Base-by-base conservation (phyloP, 1,284 basidiomycete genomes). In the Filobasidium uniguttulatum region DNA sequence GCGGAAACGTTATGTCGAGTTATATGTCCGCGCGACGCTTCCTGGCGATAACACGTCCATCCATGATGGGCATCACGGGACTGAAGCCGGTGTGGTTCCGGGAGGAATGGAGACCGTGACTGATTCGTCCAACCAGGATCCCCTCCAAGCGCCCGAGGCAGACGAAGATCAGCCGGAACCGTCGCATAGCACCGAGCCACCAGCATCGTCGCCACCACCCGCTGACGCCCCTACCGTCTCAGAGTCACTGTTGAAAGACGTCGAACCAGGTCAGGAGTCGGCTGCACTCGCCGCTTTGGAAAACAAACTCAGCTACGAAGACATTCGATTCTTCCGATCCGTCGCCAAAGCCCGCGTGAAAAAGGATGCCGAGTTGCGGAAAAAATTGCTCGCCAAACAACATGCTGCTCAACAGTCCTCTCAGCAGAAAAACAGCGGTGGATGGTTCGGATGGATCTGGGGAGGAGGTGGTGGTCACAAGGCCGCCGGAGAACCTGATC, bases 311-410 rank as follows among this genome's bases (percentile, higher is more conserved):
- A 77, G 80, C 0, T 98, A 97, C 62, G 88, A 96, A 64, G 94
- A 98, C 61, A 85, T 99, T 48, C 83, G 94, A 10, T 97, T 97
- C 70, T 99, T 97, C 72, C 81, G 94, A 22, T 97, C 91, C 3
- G 88, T 99, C 54, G 89, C 90, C 0, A 81, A 89, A 7, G 89
- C 86, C 6, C 82, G 83, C 57, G 73, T 96, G 15, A 82, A 83
- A 58, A 90, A 94, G 63, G 89, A 98, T 60, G 74, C 79, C 29
- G 83, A 78, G 1, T 71, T 81, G 23, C 76, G 78, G 41, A 78
- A 78, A 61, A 76, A 74, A 52, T 66, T 85, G 7, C 66, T 59
- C 38, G 62, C 62, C 25, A 59, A 73, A 54, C 62, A 67, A 22
- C 17, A 43, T 14, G 46, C 51, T 30, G 37, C 49, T 19, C 43